These are phyloP conservation scores for Psidium guajava DNA, from an alignment of 345 rosid species.

Conservation along the genomic window DNA sequence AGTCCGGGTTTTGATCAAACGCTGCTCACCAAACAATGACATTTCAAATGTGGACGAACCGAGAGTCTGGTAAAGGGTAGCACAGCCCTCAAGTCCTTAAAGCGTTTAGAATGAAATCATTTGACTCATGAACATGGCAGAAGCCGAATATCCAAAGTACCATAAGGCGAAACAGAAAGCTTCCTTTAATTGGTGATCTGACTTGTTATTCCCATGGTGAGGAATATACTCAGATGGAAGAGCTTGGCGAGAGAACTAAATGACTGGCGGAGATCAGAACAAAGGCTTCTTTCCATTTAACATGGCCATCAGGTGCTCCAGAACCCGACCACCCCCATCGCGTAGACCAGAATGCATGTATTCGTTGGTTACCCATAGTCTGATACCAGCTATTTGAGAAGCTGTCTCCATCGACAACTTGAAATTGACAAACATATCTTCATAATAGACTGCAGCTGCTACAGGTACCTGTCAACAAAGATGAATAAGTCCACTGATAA, in stretches of 20 bases:
- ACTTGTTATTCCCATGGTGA: neutral
- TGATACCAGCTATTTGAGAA: constrained; percentile 51
- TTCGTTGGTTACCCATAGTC: constrained; percentile 82
- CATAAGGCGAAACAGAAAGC: neutral
- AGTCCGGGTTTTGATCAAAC: neutral
- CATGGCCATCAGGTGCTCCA: constrained; percentile 80
- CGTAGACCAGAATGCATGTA: constrained; percentile 92
- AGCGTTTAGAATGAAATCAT: neutral
- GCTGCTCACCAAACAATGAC: constrained; percentile 14
- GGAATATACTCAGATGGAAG: neutral
- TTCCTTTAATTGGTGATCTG: neutral
- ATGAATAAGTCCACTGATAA: neutral
- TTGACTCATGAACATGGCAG: neutral
- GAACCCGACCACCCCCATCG: constrained; percentile 58
- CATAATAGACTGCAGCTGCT: constrained; percentile 81
- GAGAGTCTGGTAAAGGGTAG: neutral
- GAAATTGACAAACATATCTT: constrained; percentile 83
- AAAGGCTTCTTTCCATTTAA: constrained; percentile 69
- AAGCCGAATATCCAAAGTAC: neutral
- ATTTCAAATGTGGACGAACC: neutral
- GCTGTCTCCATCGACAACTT: constrained; percentile 77
- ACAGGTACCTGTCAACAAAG: constrained; percentile 55
- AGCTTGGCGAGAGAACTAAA: neutral
- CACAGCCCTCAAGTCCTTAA: neutral
- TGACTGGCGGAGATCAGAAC: constrained; percentile 18